Evolutionary conservation across 2,329 filamentous ascomycete species (phyloP).

Genomic region (Aspergillus proliferans): DNA sequence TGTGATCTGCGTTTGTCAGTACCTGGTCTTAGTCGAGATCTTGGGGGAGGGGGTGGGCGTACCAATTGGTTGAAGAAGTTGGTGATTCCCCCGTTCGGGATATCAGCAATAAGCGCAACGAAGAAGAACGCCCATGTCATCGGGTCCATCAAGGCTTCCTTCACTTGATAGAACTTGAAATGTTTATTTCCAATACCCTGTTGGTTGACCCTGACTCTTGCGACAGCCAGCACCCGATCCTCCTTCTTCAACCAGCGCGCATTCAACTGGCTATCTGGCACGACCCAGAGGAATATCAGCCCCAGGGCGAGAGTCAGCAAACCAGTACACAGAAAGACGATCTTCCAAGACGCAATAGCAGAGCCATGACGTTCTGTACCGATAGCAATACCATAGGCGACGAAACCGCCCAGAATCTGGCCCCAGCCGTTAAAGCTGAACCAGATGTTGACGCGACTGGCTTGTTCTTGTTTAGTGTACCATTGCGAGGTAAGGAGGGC

Average conservation of each 20-base stretch:
- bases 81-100: slow-evolving; percentile 54
- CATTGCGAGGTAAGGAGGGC: slow-evolving; percentile 61
- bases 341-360: slow-evolving; percentile 59
- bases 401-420: slow-evolving; percentile 57
- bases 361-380: slow-evolving; percentile 52
- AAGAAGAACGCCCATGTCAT: slow-evolving; percentile 57
- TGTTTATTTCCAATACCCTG: slow-evolving; percentile 67
- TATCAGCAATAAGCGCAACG: slow-evolving; percentile 51
- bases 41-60: background rate
- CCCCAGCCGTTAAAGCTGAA: slow-evolving; percentile 62
- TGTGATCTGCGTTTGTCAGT: slow-evolving; percentile 37
- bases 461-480: slow-evolving; percentile 67
- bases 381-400: slow-evolving; percentile 59
- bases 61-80: slow-evolving; percentile 58
- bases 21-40: background rate
- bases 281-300: slow-evolving; percentile 44
- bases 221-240: slow-evolving; percentile 63
- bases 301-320: slow-evolving; percentile 48
- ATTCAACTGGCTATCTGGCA: slow-evolving; percentile 57
- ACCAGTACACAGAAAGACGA: slow-evolving; percentile 52
- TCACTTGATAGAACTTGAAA: slow-evolving; percentile 62
- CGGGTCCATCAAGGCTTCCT: slow-evolving; percentile 53
- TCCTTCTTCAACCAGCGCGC: slow-evolving; percentile 58
- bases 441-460: slow-evolving; percentile 58
- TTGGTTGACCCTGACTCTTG: slow-evolving; percentile 66